Conservation (phyloP, 2,329 filamentous ascomycete species). For the Talaromyces pinophilus region DNA sequence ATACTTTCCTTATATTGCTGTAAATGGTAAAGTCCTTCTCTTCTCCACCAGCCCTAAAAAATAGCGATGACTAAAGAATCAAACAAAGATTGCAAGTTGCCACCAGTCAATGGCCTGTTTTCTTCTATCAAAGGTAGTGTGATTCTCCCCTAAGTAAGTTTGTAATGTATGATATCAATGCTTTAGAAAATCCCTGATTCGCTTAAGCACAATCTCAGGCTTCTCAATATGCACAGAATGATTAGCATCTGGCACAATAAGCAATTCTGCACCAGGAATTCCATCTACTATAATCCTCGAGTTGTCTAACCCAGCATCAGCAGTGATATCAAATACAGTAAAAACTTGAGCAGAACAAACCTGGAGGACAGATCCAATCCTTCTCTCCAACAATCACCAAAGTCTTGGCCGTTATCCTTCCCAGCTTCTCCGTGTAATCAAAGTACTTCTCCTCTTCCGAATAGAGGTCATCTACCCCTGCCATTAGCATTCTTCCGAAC, state of each 20-base stretch:
- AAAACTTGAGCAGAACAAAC: not conserved
- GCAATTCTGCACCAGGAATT: not conserved
- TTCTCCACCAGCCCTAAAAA: not conserved
- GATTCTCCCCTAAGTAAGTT: not conserved
- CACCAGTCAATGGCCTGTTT: not conserved
- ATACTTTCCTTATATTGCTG: not conserved
- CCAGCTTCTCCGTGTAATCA: not conserved
- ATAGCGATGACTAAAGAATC: not conserved
- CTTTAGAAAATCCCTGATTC: not conserved
- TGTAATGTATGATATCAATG: not conserved
- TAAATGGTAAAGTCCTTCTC: not conserved
- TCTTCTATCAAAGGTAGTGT: not conserved
- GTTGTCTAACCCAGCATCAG: not conserved
- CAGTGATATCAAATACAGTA: not conserved
- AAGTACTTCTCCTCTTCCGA: not conserved
- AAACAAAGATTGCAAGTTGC: not conserved
- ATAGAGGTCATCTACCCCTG: not conserved
- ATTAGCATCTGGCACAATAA: not conserved
- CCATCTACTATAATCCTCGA: not conserved
- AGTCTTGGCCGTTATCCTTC: not conserved
- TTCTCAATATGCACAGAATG: conserved; percentile 7
- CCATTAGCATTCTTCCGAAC: not conserved
- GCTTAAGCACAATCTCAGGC: not conserved
- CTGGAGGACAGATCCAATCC: not conserved
- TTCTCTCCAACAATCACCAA: not conserved